Evolutionary conservation across 345 rosid species (phyloP).

Genomic region (Eucalyptus rudis): DNA sequence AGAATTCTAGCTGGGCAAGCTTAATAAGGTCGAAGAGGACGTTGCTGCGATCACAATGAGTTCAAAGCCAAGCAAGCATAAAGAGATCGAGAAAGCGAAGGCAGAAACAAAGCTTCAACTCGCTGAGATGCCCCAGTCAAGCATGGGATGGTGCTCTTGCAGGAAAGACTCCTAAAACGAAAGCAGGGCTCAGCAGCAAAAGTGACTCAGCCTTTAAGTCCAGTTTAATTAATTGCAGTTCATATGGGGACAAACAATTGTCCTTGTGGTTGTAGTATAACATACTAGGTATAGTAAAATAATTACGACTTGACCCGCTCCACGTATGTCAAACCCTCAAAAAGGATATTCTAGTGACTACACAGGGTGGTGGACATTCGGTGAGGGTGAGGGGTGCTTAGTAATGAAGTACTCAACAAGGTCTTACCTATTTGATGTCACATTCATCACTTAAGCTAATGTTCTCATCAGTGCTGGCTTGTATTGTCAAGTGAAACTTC

Average conservation of each 20-base stretch:
- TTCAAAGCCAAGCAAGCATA: not conserved
- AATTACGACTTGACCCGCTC: not conserved
- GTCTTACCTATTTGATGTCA: not conserved
- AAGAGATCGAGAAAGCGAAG: not conserved
- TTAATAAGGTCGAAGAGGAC: not conserved
- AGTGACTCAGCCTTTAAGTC: not conserved
- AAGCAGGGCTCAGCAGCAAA: not conserved
- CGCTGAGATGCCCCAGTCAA: not conserved
- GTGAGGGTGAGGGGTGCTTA: not conserved
- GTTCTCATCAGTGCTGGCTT: not conserved
- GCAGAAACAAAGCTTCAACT: not conserved
- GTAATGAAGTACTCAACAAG: not conserved
- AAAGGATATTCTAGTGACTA: not conserved
- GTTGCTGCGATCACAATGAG: not conserved
- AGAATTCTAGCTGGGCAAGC: not conserved
- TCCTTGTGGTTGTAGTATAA: not conserved
- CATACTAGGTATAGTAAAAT: fast-evolving
- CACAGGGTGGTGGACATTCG: fast-evolving
- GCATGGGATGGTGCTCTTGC: not conserved
- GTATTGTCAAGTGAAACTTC: not conserved
- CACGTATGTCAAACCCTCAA: not conserved
- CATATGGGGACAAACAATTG: not conserved
- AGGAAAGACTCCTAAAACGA: not conserved
- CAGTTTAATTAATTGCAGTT: fast-evolving
- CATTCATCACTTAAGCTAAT: not conserved